Evolutionary conservation across 805 yeast genomes (phyloP).

Genomic region (Priceomyces melissophilus): DNA sequence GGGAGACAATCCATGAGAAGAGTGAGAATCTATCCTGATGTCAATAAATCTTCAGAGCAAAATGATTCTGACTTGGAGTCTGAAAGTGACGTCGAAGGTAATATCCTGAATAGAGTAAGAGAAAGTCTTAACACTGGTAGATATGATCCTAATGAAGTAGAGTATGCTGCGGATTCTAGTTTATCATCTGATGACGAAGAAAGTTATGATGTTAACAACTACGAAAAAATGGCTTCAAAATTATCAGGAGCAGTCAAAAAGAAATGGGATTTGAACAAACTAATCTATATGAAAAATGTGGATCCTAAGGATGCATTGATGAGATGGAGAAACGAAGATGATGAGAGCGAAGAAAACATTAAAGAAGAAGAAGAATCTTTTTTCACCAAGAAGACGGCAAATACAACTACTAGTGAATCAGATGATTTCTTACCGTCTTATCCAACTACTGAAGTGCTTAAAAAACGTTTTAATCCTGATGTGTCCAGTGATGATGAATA

Average conservation of each 20-base stretch:
- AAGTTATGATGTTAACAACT: conserved; percentile 30
- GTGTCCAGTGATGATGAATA: conserved; percentile 33
- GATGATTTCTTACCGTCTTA: conserved; percentile 37
- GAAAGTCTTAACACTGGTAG: conserved; percentile 40
- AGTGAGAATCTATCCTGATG: conserved; percentile 42
- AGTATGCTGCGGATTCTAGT: conserved; percentile 46
- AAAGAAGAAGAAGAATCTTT: conserved; percentile 52
- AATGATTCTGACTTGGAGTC: conserved; percentile 45
- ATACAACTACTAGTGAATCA: conserved; percentile 25
- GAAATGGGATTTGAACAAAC: conserved; percentile 76
- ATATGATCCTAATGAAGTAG: conserved; percentile 34
- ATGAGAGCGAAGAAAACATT: conserved; percentile 35
- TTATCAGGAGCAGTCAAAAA: conserved; percentile 51
- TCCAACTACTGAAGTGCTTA: conserved; percentile 41
- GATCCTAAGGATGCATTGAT: conserved; percentile 68
- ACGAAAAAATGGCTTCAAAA: conserved; percentile 55
- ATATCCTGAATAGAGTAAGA: conserved; percentile 42
- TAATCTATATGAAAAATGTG: conserved; percentile 75
- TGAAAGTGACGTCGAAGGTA: conserved; percentile 34
- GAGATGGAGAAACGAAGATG: conserved; percentile 63
- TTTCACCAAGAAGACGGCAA: conserved; percentile 46
- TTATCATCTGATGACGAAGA: conserved; percentile 35
- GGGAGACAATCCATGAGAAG: conserved; percentile 68
- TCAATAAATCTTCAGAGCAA: conserved; percentile 38
- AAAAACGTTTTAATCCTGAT: conserved; percentile 42